Evolutionary conservation across 805 yeast genomes (phyloP).

Genomic region (Monosporozyma aerobia): DNA sequence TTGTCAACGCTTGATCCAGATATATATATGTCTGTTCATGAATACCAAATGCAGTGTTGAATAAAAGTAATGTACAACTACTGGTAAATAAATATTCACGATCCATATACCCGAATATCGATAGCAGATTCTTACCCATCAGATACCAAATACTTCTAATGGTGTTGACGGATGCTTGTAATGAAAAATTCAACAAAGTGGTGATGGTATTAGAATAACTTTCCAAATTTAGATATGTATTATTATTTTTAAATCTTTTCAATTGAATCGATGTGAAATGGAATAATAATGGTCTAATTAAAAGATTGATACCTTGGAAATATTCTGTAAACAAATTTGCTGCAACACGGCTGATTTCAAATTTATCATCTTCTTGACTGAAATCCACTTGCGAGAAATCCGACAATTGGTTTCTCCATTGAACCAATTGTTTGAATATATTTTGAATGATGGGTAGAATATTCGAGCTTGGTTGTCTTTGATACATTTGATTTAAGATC

Average conservation of each 20-base stretch:
- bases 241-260: constrained; percentile 37
- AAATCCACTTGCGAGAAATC: constrained; percentile 58
- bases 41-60: constrained; percentile 74
- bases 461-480: constrained; percentile 67
- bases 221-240: constrained; percentile 53
- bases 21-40: constrained; percentile 67
- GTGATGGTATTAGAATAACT: constrained; percentile 58
- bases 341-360: constrained; percentile 53
- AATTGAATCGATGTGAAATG: constrained; percentile 66
- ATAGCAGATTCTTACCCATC: constrained; percentile 72
- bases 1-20: constrained; percentile 59
- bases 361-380: constrained; percentile 15
- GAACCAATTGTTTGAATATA: constrained; percentile 53
- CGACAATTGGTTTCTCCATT: constrained; percentile 62
- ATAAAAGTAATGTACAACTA: constrained; percentile 61
- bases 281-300: constrained; percentile 66
- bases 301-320: constrained; percentile 72
- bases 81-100: constrained; percentile 73
- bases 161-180: constrained; percentile 73
- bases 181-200: constrained; percentile 63
- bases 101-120: constrained; percentile 80
- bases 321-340: constrained; percentile 76
- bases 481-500: constrained; percentile 58
- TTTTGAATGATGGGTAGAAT: constrained; percentile 67
- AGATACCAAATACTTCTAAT: constrained; percentile 66